These are phyloP conservation scores for Cryphonectria carpinicola DNA, from an alignment of 2,329 filamentous ascomycete genomes.

Conservation along the genomic window DNA sequence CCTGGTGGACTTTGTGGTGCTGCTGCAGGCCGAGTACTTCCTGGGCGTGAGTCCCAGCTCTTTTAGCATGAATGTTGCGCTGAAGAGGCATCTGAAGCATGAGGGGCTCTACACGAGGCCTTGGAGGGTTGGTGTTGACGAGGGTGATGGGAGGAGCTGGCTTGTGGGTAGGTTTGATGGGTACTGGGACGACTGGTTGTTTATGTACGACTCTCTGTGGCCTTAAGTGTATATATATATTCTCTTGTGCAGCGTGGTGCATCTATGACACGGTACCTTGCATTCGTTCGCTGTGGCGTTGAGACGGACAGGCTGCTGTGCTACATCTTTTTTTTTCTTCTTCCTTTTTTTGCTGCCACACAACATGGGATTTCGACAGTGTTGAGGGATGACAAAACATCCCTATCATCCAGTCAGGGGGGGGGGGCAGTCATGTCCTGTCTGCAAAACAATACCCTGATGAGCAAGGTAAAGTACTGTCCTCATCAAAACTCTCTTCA, in stretches of 20 bases:
- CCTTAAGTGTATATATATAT: conserved; percentile 33
- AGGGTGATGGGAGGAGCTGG: conserved; percentile 46
- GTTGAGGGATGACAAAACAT: neutral
- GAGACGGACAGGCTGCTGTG: neutral
- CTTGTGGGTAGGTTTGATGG: conserved; percentile 49
- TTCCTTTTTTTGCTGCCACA: neutral
- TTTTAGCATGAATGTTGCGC: conserved; percentile 52
- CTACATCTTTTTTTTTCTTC: neutral
- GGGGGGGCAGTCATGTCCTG: neutral
- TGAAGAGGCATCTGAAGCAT: conserved; percentile 48
- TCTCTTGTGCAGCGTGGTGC: neutral
- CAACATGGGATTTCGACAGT: neutral
- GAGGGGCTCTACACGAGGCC: conserved; percentile 47
- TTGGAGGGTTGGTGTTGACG: conserved; percentile 46
- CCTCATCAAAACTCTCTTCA: neutral
- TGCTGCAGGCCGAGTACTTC: conserved; percentile 46
- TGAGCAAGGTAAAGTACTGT: neutral
- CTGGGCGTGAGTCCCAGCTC: conserved; percentile 51
- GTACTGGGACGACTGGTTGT: conserved; percentile 54
- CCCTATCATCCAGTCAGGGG: neutral
- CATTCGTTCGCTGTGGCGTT: neutral
- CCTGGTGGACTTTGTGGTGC: conserved; percentile 46
- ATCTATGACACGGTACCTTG: neutral
- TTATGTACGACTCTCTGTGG: conserved; percentile 52
- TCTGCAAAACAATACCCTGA: neutral